Evolutionary conservation across 2,329 filamentous ascomycete species (phyloP), one percentile per base, ranked within the genome.

Genomic region (Diaporthe sp.): DNA sequence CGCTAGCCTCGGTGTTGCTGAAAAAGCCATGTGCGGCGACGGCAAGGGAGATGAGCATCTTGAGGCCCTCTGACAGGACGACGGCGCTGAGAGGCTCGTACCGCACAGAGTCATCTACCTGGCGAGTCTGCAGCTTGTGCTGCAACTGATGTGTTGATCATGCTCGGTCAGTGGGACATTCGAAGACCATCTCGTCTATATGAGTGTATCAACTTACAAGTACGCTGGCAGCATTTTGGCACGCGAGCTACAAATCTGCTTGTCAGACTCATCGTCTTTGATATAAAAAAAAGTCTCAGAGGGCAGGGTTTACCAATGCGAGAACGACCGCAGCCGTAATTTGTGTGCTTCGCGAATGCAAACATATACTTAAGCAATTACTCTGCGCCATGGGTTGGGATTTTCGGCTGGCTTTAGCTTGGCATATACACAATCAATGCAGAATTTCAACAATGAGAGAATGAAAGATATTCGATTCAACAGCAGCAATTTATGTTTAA

Each of bases 271-370:
- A 53, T 28, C 8, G 22, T n/a, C 22, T 7, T 7, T 7, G 7
- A 28, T 19, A 17, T 3, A 4, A 15, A 28, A 13, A 28, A 28
- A 28, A 28, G 28, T 28, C 28, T 34, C 10, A 19, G 9, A 68
- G 3, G 7, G 31, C 12, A 13, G 8, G 7, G 22, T 34, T 51
- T 51, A 68, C 62, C 44, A 68, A 7, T 28, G 46, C 31, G 31
- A 68, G 62, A 68, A 68, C 22, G n/a, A 68, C 22, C 22, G 62
- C 62, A 53, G 31, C 62, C 22, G 46, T 39, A 22, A 10, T 37
- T 53, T 68, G 46, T 34, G 46, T 39, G 22, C 44, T 39, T 28
- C 31, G 46, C 22, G 31, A n/a, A 17, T 15, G 17, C 13, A 28
- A 4, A 13, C 12, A 9, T 19, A 15, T 25, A 31, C 46, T 15